These are phyloP conservation scores for Fusarium gaditjirri DNA, from an alignment of 2,329 filamentous ascomycete genomes.

Conservation along the genomic window DNA sequence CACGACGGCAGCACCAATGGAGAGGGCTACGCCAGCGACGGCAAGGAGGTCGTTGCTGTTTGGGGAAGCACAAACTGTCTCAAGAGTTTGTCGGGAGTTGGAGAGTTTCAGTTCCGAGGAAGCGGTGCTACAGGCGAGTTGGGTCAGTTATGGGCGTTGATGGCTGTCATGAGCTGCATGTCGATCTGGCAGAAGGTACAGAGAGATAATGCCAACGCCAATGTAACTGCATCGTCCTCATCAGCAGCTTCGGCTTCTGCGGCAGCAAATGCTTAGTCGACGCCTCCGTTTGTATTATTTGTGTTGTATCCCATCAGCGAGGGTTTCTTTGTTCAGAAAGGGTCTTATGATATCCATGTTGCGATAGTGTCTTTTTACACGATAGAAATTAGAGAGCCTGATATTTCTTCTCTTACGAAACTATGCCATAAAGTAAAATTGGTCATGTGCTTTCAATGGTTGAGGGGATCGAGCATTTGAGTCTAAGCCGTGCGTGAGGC, in stretches of 20 bases:
- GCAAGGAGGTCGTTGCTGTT: constrained; percentile 41
- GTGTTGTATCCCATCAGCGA: not conserved
- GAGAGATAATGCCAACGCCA: constrained; percentile 18
- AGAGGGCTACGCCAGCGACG: constrained; percentile 36
- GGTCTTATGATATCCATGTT: constrained; percentile 5
- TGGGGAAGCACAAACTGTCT: constrained; percentile 31
- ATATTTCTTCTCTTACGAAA: not conserved
- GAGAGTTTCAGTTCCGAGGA: constrained; percentile 42
- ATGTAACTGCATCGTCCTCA: constrained; percentile 1
- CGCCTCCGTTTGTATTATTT: not conserved
- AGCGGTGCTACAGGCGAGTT: constrained; percentile 44
- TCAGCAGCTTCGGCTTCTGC: not conserved
- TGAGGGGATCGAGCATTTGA: not conserved
- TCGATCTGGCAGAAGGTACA: constrained; percentile 35
- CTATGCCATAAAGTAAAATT: not conserved
- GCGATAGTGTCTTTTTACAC: not conserved
- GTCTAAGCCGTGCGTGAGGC: not conserved
- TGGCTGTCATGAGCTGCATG: constrained; percentile 44
- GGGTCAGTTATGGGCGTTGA: constrained; percentile 38
- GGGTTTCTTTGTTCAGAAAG: not conserved
- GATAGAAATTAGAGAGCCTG: not conserved
- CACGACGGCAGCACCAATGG: constrained; percentile 3
- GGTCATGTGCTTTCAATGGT: not conserved
- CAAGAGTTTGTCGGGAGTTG: constrained; percentile 30
- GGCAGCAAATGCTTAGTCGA: not conserved